Percentiles rank a stretch among this genome's conserved stretches.
Evolutionary conservation across 352 stramenopile genomes (phyloP).

Genomic region (Phytophthora syringae): DNA sequence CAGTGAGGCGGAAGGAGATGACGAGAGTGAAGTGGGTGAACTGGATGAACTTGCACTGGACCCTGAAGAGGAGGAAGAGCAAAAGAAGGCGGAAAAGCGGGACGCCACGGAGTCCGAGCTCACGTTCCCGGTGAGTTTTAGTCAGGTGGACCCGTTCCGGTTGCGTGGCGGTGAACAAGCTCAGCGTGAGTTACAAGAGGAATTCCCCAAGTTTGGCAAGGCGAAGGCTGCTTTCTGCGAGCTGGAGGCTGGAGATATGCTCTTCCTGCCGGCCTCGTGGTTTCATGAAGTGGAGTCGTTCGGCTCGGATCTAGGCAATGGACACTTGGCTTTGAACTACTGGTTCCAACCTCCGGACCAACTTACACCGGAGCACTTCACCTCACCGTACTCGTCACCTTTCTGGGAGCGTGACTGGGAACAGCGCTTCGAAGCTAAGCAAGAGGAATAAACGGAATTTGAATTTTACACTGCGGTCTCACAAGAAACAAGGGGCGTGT

Average conservation of each 20-base stretch:
- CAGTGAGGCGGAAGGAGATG: conserved; percentile 64
- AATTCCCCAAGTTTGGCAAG: conserved; percentile 68
- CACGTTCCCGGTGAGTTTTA: conserved; percentile 81
- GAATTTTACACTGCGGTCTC: too few species aligned
- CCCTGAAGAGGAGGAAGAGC: conserved; percentile 44
- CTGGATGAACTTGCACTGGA: conserved; percentile 59
- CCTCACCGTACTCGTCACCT: conserved; percentile 74
- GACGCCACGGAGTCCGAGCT: conserved; percentile 55
- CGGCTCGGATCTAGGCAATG: conserved; percentile 46
- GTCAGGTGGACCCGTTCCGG: conserved; percentile 64
- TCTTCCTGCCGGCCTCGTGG: conserved; percentile 97
- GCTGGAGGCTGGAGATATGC: conserved; percentile 92
- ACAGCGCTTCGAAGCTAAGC: conserved; percentile 38
- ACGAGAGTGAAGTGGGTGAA: conserved; percentile 48
- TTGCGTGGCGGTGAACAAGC: conserved; percentile 40
- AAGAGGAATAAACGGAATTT: conserved; percentile 18
- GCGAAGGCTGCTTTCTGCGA: conserved; percentile 77
- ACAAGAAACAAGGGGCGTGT: too few species aligned
- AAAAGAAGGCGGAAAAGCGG: conserved; percentile 33
- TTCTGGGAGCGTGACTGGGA: conserved; percentile 81
- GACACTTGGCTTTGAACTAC: conserved; percentile 90
- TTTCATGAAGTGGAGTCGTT: conserved; percentile 97
- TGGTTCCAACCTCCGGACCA: conserved; percentile 89
- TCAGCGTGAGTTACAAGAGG: conserved; percentile 36
- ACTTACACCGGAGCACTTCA: conserved; percentile 49